Percentiles rank a stretch among this genome's conserved stretches.
phyloP scores from a whole-genome alignment of 2,329 filamentous ascomycete species.

The Pyrenophora tritici-repentis region DNA sequence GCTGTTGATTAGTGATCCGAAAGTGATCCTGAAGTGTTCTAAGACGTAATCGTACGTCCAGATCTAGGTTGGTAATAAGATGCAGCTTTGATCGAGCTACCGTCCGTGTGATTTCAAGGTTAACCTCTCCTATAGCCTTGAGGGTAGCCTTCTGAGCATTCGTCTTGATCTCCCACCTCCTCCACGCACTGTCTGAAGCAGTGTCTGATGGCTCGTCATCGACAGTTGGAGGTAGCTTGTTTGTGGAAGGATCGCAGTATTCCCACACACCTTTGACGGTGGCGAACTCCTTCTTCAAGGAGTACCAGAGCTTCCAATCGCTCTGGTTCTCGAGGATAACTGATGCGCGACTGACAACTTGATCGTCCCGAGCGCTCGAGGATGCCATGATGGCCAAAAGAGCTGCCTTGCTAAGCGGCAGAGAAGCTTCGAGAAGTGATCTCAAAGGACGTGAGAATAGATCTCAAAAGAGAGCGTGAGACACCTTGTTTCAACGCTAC shows the following conservation, averaged over 20 bases:
- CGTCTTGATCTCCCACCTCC: not conserved
- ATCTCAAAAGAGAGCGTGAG: too few relatives aligned
- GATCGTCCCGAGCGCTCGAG: not conserved
- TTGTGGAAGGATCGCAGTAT: slow-evolving; percentile 1
- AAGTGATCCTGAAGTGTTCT: not conserved
- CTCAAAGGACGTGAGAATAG: too few relatives aligned
- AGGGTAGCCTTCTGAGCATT: not conserved
- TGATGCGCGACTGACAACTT: not conserved
- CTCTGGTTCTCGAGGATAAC: not conserved
- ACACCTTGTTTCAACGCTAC: too few relatives aligned
- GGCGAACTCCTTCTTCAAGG: not conserved
- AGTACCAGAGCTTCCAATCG: not conserved
- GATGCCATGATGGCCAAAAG: not conserved
- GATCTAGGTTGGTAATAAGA: not conserved
- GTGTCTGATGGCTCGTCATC: not conserved
- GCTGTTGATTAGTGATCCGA: not conserved
- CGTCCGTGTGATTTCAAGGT: not conserved
- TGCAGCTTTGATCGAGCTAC: not conserved
- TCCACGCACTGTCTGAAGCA: not conserved
- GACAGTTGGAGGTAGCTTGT: not conserved
- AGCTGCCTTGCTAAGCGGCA: not conserved
- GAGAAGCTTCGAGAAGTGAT: not conserved
- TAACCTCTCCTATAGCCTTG: slow-evolving; percentile 1
- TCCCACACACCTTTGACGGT: slow-evolving; percentile 3
- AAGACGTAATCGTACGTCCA: not conserved